These are phyloP conservation scores for Rhizopogon rudus DNA, from an alignment of 768 basidiomycete species.

Conservation along the genomic window DNA sequence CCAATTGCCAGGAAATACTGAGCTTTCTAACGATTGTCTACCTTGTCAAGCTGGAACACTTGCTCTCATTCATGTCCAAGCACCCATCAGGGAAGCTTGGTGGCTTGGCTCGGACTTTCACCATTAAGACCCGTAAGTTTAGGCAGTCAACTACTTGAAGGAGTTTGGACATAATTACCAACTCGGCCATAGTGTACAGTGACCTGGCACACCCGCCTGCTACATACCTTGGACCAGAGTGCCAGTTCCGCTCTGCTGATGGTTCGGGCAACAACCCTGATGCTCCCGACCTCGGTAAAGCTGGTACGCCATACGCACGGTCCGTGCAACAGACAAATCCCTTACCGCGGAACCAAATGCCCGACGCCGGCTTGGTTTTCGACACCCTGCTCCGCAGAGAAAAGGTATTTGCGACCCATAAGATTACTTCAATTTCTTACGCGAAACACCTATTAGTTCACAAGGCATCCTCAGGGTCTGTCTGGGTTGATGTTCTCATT, in stretches of 20 bases:
- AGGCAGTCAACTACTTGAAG: background rate
- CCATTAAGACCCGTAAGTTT: conserved; percentile 52
- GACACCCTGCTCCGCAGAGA: conserved; percentile 75
- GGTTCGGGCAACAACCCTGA: conserved; percentile 73
- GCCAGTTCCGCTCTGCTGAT: conserved; percentile 70
- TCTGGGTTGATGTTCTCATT: conserved; percentile 80
- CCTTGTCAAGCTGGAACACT: conserved; percentile 60
- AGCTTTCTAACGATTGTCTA: background rate
- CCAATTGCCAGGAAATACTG: background rate
- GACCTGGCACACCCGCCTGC: conserved; percentile 78
- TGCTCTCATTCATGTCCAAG: conserved; percentile 56
- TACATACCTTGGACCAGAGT: conserved; percentile 58
- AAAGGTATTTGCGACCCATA: conserved; percentile 33
- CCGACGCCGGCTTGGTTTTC: conserved; percentile 77
- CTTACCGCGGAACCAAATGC: conserved; percentile 62
- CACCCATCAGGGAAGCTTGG: conserved; percentile 44
- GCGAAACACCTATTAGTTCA: conserved; percentile 44
- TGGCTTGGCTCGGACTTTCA: conserved; percentile 31
- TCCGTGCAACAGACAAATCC: conserved; percentile 71
- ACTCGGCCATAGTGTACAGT: conserved; percentile 55
- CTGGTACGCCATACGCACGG: conserved; percentile 75
- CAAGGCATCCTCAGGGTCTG: conserved; percentile 71
- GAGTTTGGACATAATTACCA: background rate
- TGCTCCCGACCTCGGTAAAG: conserved; percentile 70
- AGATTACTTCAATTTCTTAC: background rate